These are phyloP conservation scores for Candida hispaniensis DNA, from an alignment of 805 yeast genomes.

Conservation along the genomic window DNA sequence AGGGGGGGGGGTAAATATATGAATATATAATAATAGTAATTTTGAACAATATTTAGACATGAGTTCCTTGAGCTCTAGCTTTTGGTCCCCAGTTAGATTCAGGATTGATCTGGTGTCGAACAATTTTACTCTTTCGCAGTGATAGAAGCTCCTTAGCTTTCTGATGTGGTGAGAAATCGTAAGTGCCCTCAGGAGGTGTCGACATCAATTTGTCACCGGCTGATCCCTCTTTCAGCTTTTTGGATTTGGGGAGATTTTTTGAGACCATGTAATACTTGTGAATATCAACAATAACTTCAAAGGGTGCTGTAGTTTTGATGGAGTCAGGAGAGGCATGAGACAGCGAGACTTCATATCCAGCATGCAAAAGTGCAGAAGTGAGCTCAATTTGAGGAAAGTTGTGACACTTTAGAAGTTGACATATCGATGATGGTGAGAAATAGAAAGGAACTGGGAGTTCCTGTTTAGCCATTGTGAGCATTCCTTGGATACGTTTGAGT, in stretches of 20 bases:
- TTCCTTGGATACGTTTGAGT: constrained; percentile 74
- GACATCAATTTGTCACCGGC: constrained; percentile 10
- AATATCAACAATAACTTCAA: constrained; percentile 65
- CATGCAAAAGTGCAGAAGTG: constrained; percentile 70
- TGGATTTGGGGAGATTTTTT: constrained; percentile 2
- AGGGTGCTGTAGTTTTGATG: constrained; percentile 84
- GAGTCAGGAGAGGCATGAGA: constrained; percentile 85
- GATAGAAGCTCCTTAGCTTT: constrained; percentile 46
- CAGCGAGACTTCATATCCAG: constrained; percentile 71
- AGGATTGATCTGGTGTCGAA: constrained; percentile 86
- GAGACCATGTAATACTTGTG: constrained; percentile 4
- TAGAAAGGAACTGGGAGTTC: constrained; percentile 71
- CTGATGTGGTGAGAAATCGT: constrained; percentile 44
- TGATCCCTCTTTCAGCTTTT: constrained; percentile 14
- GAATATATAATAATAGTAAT: too few species aligned
- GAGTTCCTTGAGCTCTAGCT: constrained; percentile 37
- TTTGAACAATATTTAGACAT: constrained; percentile 9
- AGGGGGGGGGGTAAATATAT: too few species aligned
- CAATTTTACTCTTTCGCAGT: constrained; percentile 66
- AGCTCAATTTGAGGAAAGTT: constrained; percentile 69
- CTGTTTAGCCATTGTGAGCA: constrained; percentile 71
- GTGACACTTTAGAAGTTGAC: constrained; percentile 67
- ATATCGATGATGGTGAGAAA: constrained; percentile 65
- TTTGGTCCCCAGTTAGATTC: constrained; percentile 96
- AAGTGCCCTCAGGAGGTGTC: constrained; percentile 6